Percentiles rank a stretch among this genome's conserved stretches.
These are phyloP conservation scores for Allantophomopsis lycopodina DNA, from an alignment of 2,329 filamentous ascomycete genomes.

Conservation along the genomic window DNA sequence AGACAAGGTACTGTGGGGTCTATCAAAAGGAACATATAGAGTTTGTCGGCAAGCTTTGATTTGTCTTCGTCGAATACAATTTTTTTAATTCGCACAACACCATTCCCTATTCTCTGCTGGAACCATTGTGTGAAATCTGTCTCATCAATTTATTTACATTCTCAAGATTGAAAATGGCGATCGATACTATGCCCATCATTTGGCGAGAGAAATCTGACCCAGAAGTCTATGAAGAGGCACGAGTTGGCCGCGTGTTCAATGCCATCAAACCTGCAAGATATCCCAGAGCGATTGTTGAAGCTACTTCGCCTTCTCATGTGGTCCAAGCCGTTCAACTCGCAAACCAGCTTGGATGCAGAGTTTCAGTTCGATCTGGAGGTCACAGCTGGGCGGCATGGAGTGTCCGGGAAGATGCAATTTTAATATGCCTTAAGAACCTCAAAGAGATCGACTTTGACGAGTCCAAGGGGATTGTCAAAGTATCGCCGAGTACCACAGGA, in stretches of 20 bases:
- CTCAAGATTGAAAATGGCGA: too few species aligned
- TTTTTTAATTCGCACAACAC: neutral
- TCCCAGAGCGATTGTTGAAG: constrained; percentile 26
- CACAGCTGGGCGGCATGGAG: constrained; percentile 35
- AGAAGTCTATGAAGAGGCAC: constrained; percentile 20
- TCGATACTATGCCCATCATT: neutral
- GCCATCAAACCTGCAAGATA: constrained; percentile 22
- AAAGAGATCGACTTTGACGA: constrained; percentile 25
- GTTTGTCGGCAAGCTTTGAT: too few species aligned
- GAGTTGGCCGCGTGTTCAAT: constrained; percentile 30
- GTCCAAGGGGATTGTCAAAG: constrained; percentile 22
- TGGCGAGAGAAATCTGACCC: constrained; percentile 4
- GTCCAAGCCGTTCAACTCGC: constrained; percentile 24
- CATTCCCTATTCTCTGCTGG: neutral
- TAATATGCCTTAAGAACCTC: constrained; percentile 24
- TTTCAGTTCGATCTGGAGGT: constrained; percentile 33
- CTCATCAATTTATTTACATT: too few species aligned
- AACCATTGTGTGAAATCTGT: too few species aligned
- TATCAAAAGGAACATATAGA: too few species aligned
- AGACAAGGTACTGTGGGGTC: too few species aligned
- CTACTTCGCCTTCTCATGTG: constrained; percentile 21
- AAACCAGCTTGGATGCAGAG: constrained; percentile 16
- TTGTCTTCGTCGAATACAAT: neutral
- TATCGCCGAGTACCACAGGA: constrained; percentile 33
- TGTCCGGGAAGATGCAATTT: constrained; percentile 29